Evolutionary conservation across 2,329 filamentous ascomycete species (phyloP).

Genomic region (Colletotrichum higginsianum): DNA sequence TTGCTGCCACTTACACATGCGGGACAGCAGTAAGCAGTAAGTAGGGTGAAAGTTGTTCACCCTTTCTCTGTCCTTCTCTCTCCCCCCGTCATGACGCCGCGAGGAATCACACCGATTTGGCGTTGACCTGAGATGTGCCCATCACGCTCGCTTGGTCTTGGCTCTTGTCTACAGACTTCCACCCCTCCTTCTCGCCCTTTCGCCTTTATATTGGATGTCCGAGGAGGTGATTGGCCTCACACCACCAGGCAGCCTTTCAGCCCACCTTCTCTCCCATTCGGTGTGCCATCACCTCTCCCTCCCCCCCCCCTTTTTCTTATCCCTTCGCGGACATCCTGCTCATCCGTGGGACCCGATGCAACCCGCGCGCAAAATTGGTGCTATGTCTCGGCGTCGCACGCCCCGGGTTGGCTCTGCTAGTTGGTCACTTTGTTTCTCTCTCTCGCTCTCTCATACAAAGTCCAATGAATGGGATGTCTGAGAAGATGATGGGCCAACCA

Average conservation of each 20-base stretch:
- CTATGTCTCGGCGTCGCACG: conserved; percentile 5
- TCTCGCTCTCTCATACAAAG: background rate
- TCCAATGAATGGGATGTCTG: background rate
- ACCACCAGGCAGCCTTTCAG: conserved; percentile 15
- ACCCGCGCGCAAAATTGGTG: conserved; percentile 17
- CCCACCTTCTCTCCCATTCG: background rate
- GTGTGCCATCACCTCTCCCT: conserved; percentile 14
- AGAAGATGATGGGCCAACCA: background rate
- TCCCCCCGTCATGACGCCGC: background rate
- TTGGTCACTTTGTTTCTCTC: background rate
- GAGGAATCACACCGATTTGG: conserved; percentile 42
- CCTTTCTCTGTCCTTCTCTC: background rate
- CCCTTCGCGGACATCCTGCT: background rate
- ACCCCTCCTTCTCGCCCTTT: background rate
- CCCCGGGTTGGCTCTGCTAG: conserved; percentile 15
- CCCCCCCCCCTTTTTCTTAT: conserved; percentile 4
- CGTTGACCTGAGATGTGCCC: conserved; percentile 4
- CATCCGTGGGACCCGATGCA: conserved; percentile 29
- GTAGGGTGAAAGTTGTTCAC: too few relatives aligned
- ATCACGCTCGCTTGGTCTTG: background rate
- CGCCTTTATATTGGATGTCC: background rate
- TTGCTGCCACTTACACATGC: background rate
- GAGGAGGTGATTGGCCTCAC: conserved; percentile 27
- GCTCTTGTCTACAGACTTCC: too few relatives aligned
- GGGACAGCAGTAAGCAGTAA: background rate